phyloP scores from a whole-genome alignment of 805 yeast genomes.

The Kuraishia ogatae region DNA sequence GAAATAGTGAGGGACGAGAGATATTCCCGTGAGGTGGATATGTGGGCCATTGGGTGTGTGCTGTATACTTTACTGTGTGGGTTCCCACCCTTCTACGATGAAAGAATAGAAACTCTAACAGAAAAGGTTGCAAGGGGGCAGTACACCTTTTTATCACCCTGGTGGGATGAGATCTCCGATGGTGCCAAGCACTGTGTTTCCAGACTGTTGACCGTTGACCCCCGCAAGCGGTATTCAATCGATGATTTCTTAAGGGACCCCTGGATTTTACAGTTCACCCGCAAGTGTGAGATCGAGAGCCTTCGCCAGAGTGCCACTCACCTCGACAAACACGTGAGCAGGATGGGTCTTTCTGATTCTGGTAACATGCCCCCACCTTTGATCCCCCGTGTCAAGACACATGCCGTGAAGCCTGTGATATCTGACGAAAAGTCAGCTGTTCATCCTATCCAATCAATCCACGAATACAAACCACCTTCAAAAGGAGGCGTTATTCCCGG shows the following conservation, averaged over 20 bases:
- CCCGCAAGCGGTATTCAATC: conserved; percentile 56
- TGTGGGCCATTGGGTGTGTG: conserved; percentile 99
- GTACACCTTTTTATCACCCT: conserved; percentile 66
- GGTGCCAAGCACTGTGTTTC: conserved; percentile 67
- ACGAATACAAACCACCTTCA: conserved; percentile 5
- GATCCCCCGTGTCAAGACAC: not conserved
- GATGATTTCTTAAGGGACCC: conserved; percentile 69
- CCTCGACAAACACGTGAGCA: not conserved
- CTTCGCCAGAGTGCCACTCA: not conserved
- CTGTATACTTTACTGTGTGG: conserved; percentile 91
- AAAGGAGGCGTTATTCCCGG: not conserved
- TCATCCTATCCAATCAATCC: conserved; percentile 1
- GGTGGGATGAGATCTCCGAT: conserved; percentile 80
- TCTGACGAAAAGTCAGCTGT: not conserved
- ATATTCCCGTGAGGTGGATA: conserved; percentile 90
- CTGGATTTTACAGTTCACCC: conserved; percentile 43
- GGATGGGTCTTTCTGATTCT: not conserved
- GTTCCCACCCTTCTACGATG: conserved; percentile 95
- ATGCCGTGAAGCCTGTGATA: not conserved
- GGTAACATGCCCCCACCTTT: not conserved
- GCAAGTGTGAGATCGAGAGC: not conserved
- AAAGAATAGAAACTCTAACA: conserved; percentile 62
- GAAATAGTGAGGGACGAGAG: conserved; percentile 92
- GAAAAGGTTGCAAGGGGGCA: conserved; percentile 76
- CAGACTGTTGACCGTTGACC: conserved; percentile 63